Base-by-base conservation (phyloP, 148 eudicot genomes). In the Cornus florida region DNA sequence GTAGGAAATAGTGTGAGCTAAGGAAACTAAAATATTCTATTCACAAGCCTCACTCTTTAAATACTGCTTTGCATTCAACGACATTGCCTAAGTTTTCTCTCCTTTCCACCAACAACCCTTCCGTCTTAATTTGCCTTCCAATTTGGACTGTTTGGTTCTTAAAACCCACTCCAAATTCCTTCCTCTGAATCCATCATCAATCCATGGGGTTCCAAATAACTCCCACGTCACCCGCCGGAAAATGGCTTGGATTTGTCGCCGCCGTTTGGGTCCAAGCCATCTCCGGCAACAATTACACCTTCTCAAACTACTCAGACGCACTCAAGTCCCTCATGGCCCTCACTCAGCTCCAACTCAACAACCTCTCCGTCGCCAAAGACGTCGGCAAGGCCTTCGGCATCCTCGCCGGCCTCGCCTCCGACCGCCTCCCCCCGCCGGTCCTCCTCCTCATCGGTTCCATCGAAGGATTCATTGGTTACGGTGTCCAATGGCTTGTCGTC, bases 231-330 rank as follows among this genome's bases (percentile, higher is more conserved):
- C 82, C 89, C 22, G 84, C 89, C 85, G 80, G 84, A 12, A 87
- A 84, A 81, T 91, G 92, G 92, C 85, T 91, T 4, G 94, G 94
- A 19, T 84, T 91, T 50, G 90, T 88, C 17, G 86, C 87, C 10
- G 91, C 95, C 75, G 74, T 90, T 6, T 89, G 91, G 92, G 91
- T 91, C 12, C 91, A 89, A 66, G 78, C 91, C 39, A 84, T 82
- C 20, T 78, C 95, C 59, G 92, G 92, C 62, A 91, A 87, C 77
- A 85, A 89, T 39, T 91, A 87, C 87, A 89, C 89, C 7, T 91
- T 89, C 79, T 87, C 94, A 3, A 85, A 89, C 43, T 91, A 86
- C 81, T 89, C 92, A 24, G 85, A 86, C 65, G 84, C 89, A 41
- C 82, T 91, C 33, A 91, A 91, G 53, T 79, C 92, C 17, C 87